Percentiles rank a stretch among this genome's conserved stretches.
phyloP scores from a whole-genome alignment of 192 early-diverging fungal genomes.

The Coemansia pectinata region DNA sequence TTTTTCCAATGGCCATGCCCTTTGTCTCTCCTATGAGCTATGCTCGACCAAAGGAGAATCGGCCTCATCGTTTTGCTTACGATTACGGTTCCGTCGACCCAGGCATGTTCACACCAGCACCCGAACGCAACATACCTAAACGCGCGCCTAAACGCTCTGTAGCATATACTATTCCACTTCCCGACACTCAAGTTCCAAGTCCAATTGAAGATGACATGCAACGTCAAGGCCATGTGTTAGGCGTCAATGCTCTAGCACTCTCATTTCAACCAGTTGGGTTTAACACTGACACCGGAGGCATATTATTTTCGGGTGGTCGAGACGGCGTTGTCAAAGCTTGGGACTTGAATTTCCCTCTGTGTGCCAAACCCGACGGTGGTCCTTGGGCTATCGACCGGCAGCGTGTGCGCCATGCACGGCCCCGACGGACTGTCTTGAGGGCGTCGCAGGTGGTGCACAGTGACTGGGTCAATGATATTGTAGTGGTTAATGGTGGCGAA shows the following conservation, averaged over 20 bases:
- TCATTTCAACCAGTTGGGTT: constrained; percentile 7
- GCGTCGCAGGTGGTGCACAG: constrained; percentile 78
- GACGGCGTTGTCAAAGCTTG: constrained; percentile 88
- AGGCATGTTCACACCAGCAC: constrained; percentile 51
- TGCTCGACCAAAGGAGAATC: constrained; percentile 44
- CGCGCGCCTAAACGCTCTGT: constrained; percentile 45
- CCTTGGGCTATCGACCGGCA: constrained; percentile 33
- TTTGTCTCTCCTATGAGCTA: constrained; percentile 26
- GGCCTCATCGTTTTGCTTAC: constrained; percentile 54
- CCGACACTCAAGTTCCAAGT: constrained; percentile 7
- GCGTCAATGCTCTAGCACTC: constrained; percentile 85
- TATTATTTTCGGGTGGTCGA: constrained; percentile 86
- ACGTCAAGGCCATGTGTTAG: constrained; percentile 70
- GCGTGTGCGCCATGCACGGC: constrained; percentile 30
- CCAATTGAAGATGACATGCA: constrained; percentile 6
- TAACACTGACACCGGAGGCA: constrained; percentile 52
- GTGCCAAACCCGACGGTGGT: constrained; percentile 4
- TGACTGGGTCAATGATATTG: constrained; percentile 97
- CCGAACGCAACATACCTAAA: constrained; percentile 39
- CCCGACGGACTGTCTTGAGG: constrained; percentile 63
- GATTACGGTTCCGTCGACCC: constrained; percentile 56
- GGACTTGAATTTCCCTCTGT: constrained; percentile 61
- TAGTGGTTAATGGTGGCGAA: constrained; percentile 22
- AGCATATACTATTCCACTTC: constrained; percentile 51
- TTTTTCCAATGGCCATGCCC: constrained; percentile 36